Percentiles rank a stretch among this genome's conserved stretches.
phyloP scores from a whole-genome alignment of 1,139 yeast species.

The Zygosaccharomyces sapae region DNA sequence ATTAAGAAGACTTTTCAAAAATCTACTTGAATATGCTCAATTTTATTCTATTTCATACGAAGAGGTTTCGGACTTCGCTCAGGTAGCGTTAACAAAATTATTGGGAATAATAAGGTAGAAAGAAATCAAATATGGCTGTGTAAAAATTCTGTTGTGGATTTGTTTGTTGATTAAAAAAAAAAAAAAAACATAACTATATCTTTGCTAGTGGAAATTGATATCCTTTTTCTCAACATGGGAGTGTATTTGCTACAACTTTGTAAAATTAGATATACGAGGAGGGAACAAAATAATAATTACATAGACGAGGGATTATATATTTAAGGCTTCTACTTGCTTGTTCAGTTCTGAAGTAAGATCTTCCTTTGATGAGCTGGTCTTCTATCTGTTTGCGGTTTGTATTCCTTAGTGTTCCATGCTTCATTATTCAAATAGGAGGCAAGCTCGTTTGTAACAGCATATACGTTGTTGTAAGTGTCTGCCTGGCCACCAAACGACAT shows the following conservation, averaged over 20 bases:
- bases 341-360: not conserved
- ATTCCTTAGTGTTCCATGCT: constrained; percentile 25
- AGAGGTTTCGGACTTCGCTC: too few species aligned
- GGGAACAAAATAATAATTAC: not conserved
- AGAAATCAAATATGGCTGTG: not conserved
- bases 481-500: constrained; percentile 41
- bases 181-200: too few species aligned
- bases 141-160: too few species aligned
- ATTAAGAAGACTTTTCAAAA: constrained; percentile 11
- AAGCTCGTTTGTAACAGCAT: constrained; percentile 31
- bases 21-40: too few species aligned
- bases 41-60: too few species aligned
- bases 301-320: not conserved
- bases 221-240: too few species aligned
- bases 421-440: constrained; percentile 35
- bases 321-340: constrained; percentile 1
- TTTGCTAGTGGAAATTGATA: too few species aligned
- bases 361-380: constrained; percentile 1
- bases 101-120: too few species aligned
- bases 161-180: not conserved
- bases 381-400: constrained; percentile 1
- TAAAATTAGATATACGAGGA: too few species aligned
- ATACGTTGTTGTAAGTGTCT: constrained; percentile 27
- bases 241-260: too few species aligned
- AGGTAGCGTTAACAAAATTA: too few species aligned